Evolutionary conservation across 2,329 filamentous ascomycete genomes (phyloP), one percentile per base, ranked within the genome.

Genomic region (Knoxdaviesia capensis): DNA sequence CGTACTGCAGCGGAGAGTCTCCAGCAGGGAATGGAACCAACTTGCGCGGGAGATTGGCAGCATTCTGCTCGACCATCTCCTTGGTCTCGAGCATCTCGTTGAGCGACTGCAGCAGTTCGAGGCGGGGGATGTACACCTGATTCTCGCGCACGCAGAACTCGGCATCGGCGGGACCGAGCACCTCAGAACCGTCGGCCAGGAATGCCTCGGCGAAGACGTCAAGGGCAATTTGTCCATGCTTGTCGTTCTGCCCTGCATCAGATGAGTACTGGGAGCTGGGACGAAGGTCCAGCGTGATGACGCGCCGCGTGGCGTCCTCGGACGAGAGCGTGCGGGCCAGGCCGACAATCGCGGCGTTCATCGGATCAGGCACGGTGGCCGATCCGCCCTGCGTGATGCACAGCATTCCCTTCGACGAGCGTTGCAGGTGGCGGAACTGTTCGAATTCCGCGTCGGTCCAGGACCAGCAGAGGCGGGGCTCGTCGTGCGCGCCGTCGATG

Each of bases 271-370:
- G 20, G 20, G 20, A 11, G 34, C 34, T 9, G 8, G 34, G 11
- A 9, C 11, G 10, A 5, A 69, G 35, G 40, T 70, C 66, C n/a
- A 71, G 51, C 0, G 60, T 62, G 7, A 62, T 52, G n/a, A 70
- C 54, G 1, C 46, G 51, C 48, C 59, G 66, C 11, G 59, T 54
- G 1, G 59, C 54, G 45, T 68, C 61, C 39, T 71, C 68, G 0
- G 68, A 71, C 39, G 63, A 59, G 6, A 71, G 52, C 0, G 65
- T 64, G 20, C 68, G 57, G 1, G 63, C 58, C 10, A 71, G 50
- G 2, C 61, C 66, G n/a, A 64, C 50, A 20, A 68, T 56, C 0
- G 61, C 55, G 2, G 65, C 55, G 8, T 55, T 52, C 20, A 20
- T 20, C 20, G 20, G 20, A 20, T 20, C 20, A 20, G 20, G 20